Conservation (phyloP, 176 grass and related monocot genomes). For the Hyparrhenia diplandra region DNA sequence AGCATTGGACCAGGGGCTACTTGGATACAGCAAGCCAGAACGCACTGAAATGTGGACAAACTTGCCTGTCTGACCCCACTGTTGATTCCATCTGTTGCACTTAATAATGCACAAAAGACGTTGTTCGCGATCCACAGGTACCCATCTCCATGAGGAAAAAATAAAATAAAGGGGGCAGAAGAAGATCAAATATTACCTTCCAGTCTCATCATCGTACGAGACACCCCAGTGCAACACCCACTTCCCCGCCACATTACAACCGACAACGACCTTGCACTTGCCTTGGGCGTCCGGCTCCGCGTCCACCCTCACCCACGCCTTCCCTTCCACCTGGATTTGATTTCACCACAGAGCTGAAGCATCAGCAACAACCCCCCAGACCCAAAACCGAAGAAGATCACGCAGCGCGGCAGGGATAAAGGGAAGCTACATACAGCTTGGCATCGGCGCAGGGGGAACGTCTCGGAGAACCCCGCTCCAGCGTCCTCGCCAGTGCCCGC, state of each 20-base stretch:
- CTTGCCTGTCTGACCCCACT: neutral
- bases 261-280: slow-evolving; percentile 63
- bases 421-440: slow-evolving; percentile 46
- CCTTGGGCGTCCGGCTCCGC: slow-evolving; percentile 42
- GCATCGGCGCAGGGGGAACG: slow-evolving; percentile 49
- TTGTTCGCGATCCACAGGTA: neutral
- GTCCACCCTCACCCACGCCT: slow-evolving; percentile 68
- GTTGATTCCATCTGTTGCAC: neutral
- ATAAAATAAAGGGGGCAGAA: neutral
- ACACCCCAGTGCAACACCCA: slow-evolving; percentile 94
- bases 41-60: neutral
- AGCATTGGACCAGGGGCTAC: neutral
- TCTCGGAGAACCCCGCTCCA: slow-evolving; percentile 52
- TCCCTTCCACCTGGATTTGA: slow-evolving; percentile 72
- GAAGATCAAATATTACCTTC: slow-evolving; percentile 33
- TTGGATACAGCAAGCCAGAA: neutral
- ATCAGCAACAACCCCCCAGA: neutral
- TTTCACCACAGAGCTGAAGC: neutral
- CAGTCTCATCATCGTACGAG: slow-evolving; percentile 50
- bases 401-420: neutral
- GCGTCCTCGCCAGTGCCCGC: slow-evolving; percentile 18
- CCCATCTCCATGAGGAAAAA: neutral
- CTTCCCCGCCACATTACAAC: slow-evolving; percentile 67
- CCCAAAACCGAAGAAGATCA: neutral
- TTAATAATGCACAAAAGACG: neutral